Percentiles rank a stretch among this genome's conserved stretches.
Conservation (phyloP, 257 asterid species). For the Przewalskia tangutica region DNA sequence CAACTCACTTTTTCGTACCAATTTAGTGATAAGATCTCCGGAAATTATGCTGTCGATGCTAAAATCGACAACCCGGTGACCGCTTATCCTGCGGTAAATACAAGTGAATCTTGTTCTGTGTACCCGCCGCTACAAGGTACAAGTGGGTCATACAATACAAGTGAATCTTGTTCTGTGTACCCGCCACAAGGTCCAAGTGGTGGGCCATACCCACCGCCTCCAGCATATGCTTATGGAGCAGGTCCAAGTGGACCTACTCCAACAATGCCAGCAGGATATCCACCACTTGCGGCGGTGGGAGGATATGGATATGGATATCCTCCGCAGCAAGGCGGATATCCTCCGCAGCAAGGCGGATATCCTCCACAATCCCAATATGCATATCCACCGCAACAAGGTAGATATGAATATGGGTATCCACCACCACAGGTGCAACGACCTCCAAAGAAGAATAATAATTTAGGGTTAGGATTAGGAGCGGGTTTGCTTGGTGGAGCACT, state of each 20-base stretch:
- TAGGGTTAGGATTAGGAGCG: conserved; percentile 72
- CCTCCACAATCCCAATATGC: conserved; percentile 23
- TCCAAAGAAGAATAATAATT: conserved; percentile 37
- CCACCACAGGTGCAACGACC: conserved; percentile 27
- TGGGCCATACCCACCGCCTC: conserved; percentile 22
- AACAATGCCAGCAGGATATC: conserved; percentile 1
- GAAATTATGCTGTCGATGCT: conserved; percentile 2
- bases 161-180: conserved; percentile 36
- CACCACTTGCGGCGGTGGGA: background rate
- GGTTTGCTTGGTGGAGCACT: conserved; percentile 77
- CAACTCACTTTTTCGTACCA: conserved; percentile 51
- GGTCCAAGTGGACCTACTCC: background rate
- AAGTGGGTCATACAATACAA: conserved; percentile 6
- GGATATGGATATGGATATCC: conserved; percentile 7
- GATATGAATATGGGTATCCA: conserved; percentile 53
- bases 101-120: conserved; percentile 28
- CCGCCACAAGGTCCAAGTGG: conserved; percentile 3
- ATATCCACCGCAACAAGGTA: conserved; percentile 37
- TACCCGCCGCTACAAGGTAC: conserved; percentile 14
- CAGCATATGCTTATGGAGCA: background rate
- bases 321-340: conserved; percentile 24
- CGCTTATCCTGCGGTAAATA: conserved; percentile 31
- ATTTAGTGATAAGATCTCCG: conserved; percentile 30
- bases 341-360: conserved; percentile 3
- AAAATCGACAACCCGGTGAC: conserved; percentile 15